Evolutionary conservation across 305 asterid species (phyloP).

Genomic region (Striga hermonthica): DNA sequence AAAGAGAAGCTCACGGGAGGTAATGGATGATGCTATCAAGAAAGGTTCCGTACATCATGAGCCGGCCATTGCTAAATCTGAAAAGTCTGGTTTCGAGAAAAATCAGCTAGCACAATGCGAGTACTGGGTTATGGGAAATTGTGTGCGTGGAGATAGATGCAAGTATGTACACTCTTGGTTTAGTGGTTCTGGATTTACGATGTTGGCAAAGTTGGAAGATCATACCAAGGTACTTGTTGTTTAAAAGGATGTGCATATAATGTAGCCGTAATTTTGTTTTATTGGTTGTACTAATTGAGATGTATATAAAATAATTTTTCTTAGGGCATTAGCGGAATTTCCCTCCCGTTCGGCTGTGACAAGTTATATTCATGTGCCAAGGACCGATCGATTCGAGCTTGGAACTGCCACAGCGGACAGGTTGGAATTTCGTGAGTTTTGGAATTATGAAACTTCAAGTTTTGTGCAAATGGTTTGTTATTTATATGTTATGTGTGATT

Average conservation of each 20-base stretch:
- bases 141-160: constrained; percentile 49
- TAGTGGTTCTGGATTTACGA: constrained; percentile 43
- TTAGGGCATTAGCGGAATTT: constrained; percentile 61
- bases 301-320: background rate
- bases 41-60: constrained; percentile 13
- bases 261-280: background rate
- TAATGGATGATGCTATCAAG: background rate
- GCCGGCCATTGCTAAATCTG: constrained; percentile 7
- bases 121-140: constrained; percentile 41
- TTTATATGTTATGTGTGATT: constrained; percentile 5
- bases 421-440: constrained; percentile 28
- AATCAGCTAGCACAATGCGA: constrained; percentile 38
- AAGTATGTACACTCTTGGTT: constrained; percentile 46
- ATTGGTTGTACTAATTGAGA: constrained; percentile 3
- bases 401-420: constrained; percentile 71
- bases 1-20: background rate
- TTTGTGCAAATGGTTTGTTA: background rate
- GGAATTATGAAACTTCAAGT: background rate
- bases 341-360: constrained; percentile 49
- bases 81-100: constrained; percentile 12
- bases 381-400: constrained; percentile 44
- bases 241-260: background rate
- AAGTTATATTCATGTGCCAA: constrained; percentile 51
- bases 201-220: constrained; percentile 50
- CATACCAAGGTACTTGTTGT: constrained; percentile 43